Evolutionary conservation across 495 filamentous ascomycete species (phyloP), one percentile per base, ranked within the genome.

Genomic region (Neurospora sp.): DNA sequence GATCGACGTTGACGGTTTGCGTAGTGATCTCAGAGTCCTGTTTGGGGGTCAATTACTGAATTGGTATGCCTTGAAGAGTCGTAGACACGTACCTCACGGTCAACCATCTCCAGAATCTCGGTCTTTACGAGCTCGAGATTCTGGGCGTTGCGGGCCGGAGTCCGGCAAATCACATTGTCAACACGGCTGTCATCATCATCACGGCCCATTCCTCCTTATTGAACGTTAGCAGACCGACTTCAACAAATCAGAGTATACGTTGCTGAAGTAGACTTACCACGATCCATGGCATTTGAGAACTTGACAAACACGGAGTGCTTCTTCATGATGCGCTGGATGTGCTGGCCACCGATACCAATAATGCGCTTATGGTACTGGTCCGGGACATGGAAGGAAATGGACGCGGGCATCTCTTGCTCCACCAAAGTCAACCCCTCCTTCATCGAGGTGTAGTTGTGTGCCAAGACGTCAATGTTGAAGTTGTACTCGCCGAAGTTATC

Each of bases 231-330:
- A 11, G 18, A 20, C 42, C 20, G 2, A 20, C 42, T n/a, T 46
- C 9, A 20, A 18, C 14, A 18, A 42, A 42, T 42, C 41, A 42
- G 4, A 18, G 14, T 42, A 42, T 42, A 46, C 42, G 9, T 3
- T 2, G 9, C 3, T 20, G n/a, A 20, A 46, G n/a, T 10, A 20
- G 42, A 46, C 42, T 46, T 46, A 72, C 86, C 86, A 77, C 96
- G 92, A 82, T 99, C 96, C 96, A 98, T 98, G 37, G 96, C 96
- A 78, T 99, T 99, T 75, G 94, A 97, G 80, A 99, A 99, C 81
- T 99, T 99, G 84, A 99, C 96, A 75, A 98, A 99, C 73, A 99
- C 96, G 2, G 96, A 99, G 84, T 99, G 96, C 82, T 98, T 98
- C 86, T 99, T 99, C 96, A 98, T 99, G 84, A 98, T 98, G 73